These are phyloP conservation scores for Blastobotrys chiropterorum DNA, from an alignment of 805 yeast species.

Conservation along the genomic window DNA sequence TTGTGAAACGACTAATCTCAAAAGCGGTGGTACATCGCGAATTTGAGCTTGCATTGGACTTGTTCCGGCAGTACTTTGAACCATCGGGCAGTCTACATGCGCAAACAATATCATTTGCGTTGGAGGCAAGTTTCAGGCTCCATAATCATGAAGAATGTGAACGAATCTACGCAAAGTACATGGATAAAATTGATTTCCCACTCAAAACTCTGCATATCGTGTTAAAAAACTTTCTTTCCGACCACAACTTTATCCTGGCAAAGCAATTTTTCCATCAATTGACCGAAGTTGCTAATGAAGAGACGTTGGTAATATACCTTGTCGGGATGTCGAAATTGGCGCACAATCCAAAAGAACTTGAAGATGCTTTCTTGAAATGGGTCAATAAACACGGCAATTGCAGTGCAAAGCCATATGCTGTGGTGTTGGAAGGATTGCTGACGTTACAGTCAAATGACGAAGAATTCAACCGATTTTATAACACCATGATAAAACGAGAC, in stretches of 20 bases:
- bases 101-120: constrained; percentile 11
- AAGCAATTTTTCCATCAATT: constrained; percentile 15
- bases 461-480: background rate
- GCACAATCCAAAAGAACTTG: constrained; percentile 8
- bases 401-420: constrained; percentile 4
- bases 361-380: constrained; percentile 15
- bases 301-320: constrained; percentile 11
- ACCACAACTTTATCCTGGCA: constrained; percentile 16
- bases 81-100: constrained; percentile 3
- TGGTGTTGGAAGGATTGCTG: constrained; percentile 10
- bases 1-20: constrained; percentile 7
- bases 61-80: constrained; percentile 11
- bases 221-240: constrained; percentile 12
- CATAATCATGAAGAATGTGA: constrained; percentile 11
- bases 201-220: constrained; percentile 8
- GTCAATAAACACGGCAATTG: background rate
- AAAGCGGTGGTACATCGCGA: constrained; percentile 6
- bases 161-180: constrained; percentile 12
- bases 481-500: constrained; percentile 1
- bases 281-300: constrained; percentile 4
- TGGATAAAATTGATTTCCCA: constrained; percentile 9
- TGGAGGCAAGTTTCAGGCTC: constrained; percentile 12
- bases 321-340: constrained; percentile 11
- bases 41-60: constrained; percentile 8
- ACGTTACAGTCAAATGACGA: constrained; percentile 1